Conservation (phyloP, 1,284 basidiomycete genomes). For the Ustilago esculenta region DNA sequence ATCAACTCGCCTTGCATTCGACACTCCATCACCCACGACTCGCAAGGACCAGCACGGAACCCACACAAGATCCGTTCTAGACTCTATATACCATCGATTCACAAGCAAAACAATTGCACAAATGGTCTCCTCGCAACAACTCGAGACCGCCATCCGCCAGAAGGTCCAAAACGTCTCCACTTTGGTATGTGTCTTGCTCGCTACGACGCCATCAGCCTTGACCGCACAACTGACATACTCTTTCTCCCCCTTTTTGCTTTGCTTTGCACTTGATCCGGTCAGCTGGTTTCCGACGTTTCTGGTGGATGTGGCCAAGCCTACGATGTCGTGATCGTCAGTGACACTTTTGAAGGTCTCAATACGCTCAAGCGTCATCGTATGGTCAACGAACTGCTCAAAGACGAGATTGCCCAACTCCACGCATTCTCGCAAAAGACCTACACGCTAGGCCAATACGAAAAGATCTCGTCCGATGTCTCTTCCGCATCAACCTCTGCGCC, state of each 20-base stretch:
- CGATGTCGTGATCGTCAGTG: constrained; percentile 65
- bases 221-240: neutral
- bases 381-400: constrained; percentile 68
- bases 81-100: no score
- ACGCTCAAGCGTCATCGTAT: constrained; percentile 65
- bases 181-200: constrained; percentile 54
- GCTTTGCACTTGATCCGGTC: neutral
- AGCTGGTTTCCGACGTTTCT: constrained; percentile 65
- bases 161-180: constrained; percentile 59
- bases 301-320: constrained; percentile 66
- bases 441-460: constrained; percentile 54
- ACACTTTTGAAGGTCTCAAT: constrained; percentile 60
- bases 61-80: no score
- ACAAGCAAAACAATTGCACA: no score
- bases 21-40: no score
- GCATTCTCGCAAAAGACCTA: constrained; percentile 68
- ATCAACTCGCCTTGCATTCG: no score
- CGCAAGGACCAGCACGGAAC: no score
- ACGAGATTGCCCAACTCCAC: constrained; percentile 69
- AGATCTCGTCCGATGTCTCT: constrained; percentile 17
- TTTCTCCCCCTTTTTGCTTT: neutral
- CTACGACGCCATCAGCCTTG: neutral
- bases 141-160: constrained; percentile 62
- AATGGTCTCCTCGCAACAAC: constrained; percentile 64
- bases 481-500: constrained; percentile 5